These are phyloP conservation scores for Bipolaris bicolor DNA, from an alignment of 2,329 filamentous ascomycete genomes.

Conservation along the genomic window DNA sequence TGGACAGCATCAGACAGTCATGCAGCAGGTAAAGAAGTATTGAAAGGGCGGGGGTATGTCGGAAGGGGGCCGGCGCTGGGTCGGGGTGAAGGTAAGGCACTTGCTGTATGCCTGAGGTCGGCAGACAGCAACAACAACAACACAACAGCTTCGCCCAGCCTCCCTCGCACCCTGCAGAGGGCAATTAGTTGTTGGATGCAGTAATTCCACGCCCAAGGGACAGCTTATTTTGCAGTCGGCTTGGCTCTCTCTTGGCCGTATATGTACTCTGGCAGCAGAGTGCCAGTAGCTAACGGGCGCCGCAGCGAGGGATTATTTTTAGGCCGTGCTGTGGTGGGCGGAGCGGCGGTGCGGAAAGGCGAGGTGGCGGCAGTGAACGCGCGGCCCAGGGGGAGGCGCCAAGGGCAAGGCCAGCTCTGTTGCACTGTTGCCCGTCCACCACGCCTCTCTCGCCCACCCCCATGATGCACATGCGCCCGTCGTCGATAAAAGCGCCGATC, in stretches of 20 bases:
- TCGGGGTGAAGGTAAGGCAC: neutral
- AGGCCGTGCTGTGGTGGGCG: constrained; percentile 3
- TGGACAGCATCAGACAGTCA: constrained; percentile 1
- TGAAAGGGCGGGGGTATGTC: constrained; percentile 12
- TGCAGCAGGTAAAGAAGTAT: constrained; percentile 10
- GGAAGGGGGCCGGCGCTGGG: constrained; percentile 2
- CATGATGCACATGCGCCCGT: neutral
- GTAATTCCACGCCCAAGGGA: neutral
- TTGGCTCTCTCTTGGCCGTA: neutral
- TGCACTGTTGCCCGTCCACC: neutral
- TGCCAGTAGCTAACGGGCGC: too few relatives aligned
- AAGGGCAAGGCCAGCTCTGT: constrained; percentile 11
- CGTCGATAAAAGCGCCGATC: neutral
- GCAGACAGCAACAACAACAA: constrained; percentile 1
- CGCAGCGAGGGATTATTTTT: constrained; percentile 9
- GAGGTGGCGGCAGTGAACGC: constrained; percentile 7
- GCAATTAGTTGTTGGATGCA: neutral
- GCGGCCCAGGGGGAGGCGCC: constrained; percentile 11
- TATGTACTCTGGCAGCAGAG: too few relatives aligned
- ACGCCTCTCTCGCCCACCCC: neutral
- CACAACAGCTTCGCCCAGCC: neutral
- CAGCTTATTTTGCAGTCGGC: neutral
- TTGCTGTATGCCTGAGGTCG: neutral
- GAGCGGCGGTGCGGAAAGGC: constrained; percentile 9
- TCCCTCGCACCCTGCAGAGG: too few relatives aligned